Conservation (phyloP, 2,329 filamentous ascomycete species). For the Alternaria tenuissima region DNA sequence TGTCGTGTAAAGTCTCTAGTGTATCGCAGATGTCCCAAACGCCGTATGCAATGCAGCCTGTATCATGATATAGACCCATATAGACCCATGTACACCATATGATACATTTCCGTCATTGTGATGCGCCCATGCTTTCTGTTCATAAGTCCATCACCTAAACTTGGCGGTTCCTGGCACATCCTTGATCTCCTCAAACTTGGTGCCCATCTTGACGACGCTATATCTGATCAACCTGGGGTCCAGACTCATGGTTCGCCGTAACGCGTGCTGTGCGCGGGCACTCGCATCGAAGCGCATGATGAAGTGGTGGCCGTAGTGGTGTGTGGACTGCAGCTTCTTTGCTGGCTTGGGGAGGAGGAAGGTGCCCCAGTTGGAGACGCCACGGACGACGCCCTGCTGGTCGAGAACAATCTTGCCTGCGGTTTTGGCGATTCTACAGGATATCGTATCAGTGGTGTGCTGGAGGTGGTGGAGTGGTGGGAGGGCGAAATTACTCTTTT, state of each 20-base stretch:
- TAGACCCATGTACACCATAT: neutral
- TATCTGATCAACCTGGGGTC: slow-evolving; percentile 92
- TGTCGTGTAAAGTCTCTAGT: neutral
- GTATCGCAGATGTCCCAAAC: neutral
- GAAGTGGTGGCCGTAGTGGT: slow-evolving; percentile 93
- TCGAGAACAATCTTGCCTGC: slow-evolving; percentile 83
- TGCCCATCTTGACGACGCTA: slow-evolving; percentile 84
- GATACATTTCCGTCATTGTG: slow-evolving; percentile 5
- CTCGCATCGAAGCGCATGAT: slow-evolving; percentile 94
- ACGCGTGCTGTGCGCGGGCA: slow-evolving; percentile 73
- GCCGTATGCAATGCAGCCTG: neutral
- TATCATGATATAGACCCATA: neutral
- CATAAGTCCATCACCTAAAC: slow-evolving; percentile 43
- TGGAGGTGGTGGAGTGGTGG: slow-evolving; percentile 6
- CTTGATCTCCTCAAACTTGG: slow-evolving; percentile 68
- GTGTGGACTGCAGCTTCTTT: slow-evolving; percentile 80
- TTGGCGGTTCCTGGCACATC: slow-evolving; percentile 64
- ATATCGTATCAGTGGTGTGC: slow-evolving; percentile 5
- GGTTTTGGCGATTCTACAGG: slow-evolving; percentile 80
- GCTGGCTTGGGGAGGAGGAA: slow-evolving; percentile 84
- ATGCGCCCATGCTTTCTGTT: neutral
- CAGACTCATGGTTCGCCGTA: slow-evolving; percentile 78
- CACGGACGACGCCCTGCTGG: slow-evolving; percentile 87
- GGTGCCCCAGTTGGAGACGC: slow-evolving; percentile 93
- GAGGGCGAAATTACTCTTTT: slow-evolving; percentile 74